Conservation (phyloP, 768 basidiomycete genomes). For the Tulasnella sp. region DNA sequence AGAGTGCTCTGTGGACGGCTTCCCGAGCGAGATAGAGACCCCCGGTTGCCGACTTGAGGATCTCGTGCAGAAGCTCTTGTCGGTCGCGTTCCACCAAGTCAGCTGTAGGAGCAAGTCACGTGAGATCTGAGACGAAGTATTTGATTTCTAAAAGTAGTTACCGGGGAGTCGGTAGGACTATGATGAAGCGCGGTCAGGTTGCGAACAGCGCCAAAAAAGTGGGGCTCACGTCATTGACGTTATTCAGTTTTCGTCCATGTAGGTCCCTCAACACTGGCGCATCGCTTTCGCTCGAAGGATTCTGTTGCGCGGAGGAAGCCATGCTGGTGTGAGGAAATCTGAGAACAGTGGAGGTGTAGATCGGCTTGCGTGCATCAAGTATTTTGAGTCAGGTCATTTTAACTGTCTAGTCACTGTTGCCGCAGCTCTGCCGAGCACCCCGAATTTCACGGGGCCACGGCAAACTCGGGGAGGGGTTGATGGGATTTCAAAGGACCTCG, state of each 20-base stretch:
- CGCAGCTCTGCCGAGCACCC: too few relatives aligned
- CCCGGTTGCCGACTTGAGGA: constrained; percentile 26
- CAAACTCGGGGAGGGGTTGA: too few relatives aligned
- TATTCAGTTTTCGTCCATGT: constrained; percentile 29
- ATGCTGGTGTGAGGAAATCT: not conserved
- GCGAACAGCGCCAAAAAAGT: not conserved
- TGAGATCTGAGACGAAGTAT: not conserved
- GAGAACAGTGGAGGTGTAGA: too few relatives aligned
- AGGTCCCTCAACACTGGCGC: constrained; percentile 16
- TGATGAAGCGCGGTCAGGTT: not conserved
- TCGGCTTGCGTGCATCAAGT: too few relatives aligned
- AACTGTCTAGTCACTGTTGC: too few relatives aligned
- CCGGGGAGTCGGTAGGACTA: not conserved
- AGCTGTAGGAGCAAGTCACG: not conserved
- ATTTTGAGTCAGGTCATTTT: too few relatives aligned
- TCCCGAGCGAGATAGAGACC: constrained; percentile 12
- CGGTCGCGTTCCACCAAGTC: constrained; percentile 21
- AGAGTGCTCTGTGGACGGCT: too few relatives aligned
- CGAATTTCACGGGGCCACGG: too few relatives aligned
- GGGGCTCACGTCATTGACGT: constrained; percentile 17
- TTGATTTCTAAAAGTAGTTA: not conserved
- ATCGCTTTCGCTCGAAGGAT: not conserved
- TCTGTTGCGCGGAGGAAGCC: not conserved
- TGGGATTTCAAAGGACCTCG: too few relatives aligned
- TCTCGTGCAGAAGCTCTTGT: constrained; percentile 12